Evolutionary conservation across 2,329 filamentous ascomycete species (phyloP), one percentile per base, ranked within the genome.

Genomic region (Arachnomyces sp.): DNA sequence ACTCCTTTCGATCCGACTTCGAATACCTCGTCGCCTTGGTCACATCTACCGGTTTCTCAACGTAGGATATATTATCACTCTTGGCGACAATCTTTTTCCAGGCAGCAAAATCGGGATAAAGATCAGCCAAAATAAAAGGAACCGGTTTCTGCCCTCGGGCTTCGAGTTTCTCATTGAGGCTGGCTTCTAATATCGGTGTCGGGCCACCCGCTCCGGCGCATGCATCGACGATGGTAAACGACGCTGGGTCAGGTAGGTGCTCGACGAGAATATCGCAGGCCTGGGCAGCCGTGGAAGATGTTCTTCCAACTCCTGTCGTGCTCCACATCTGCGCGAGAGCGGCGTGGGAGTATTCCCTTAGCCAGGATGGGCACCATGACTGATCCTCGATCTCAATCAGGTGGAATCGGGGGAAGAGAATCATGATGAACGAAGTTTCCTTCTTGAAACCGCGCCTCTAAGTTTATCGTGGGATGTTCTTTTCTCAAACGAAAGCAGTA

Each of bases 191-290:
- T 30, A 65, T 67, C 0, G 80, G 80, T 2, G 79, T 85, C 1
- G 82, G 82, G 0, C 84, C 84, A 31, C 84, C 84, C 11, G 74
- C 80, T 38, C 84, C 84, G 2, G 83, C 80, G 58, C 83, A 86
- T 60, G 87, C 85, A 63, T 89, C 84, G 45, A 88, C 73, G 50
- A 84, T 79, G 13, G 74, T 78, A 59, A 82, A 79, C 2, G 66
- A 60, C 13, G 68, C 62, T 1, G 77, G 63, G 17, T 65, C 54
- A 4, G 54, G 44, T 28, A 69, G 68, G 11, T 82, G 30, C 8
- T 48, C 44, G 7, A 40, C 31, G 28, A 54, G 36, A 11, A 53
- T 38, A 5, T 35, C 41, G 16, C 36, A 46, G 18, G 16, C 46
- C 35, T 40, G 50, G 37, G 28, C 46, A 21, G 34, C 48, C 6